phyloP scores from a whole-genome alignment of 2,329 filamentous ascomycete species.

The Leptographium radiaticola region DNA sequence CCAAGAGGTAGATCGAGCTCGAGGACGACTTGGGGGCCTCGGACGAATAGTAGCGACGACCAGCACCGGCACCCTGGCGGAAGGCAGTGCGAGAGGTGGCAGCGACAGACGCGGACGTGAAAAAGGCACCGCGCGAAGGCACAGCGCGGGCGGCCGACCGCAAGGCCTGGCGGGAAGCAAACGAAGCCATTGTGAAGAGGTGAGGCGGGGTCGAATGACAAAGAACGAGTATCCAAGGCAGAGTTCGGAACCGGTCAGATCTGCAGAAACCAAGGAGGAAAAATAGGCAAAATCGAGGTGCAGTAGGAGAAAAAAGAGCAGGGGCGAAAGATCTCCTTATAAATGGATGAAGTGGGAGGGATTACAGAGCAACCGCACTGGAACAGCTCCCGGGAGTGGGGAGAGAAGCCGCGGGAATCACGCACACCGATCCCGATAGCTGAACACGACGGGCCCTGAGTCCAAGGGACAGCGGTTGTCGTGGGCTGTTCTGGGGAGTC shows the following conservation, averaged over 20 bases:
- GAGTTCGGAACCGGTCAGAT: background rate
- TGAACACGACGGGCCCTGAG: background rate
- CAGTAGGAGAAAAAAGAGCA: background rate
- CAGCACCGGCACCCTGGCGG: conserved; percentile 41
- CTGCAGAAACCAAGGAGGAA: conserved; percentile 17
- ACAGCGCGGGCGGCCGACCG: conserved; percentile 46
- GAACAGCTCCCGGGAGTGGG: no score
- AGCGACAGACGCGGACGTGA: conserved; percentile 43
- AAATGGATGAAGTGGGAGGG: no score
- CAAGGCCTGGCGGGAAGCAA: conserved; percentile 38
- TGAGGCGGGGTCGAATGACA: conserved; percentile 4
- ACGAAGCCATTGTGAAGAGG: conserved; percentile 25
- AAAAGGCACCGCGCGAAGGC: conserved; percentile 9
- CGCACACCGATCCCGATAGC: background rate
- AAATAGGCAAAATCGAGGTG: background rate
- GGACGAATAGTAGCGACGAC: conserved; percentile 69
- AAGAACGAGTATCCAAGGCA: background rate
- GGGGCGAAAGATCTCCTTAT: background rate
- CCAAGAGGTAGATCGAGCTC: conserved; percentile 35
- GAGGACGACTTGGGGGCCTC: conserved; percentile 40
- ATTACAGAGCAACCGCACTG: no score
- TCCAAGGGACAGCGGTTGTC: background rate
- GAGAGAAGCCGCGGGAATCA: background rate
- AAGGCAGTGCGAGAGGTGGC: conserved; percentile 52
- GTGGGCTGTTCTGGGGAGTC: background rate